Percentiles rank a stretch among this genome's conserved stretches.
Conservation (phyloP, 1,284 basidiomycete species). For the Ceratobasidium sp. region DNA sequence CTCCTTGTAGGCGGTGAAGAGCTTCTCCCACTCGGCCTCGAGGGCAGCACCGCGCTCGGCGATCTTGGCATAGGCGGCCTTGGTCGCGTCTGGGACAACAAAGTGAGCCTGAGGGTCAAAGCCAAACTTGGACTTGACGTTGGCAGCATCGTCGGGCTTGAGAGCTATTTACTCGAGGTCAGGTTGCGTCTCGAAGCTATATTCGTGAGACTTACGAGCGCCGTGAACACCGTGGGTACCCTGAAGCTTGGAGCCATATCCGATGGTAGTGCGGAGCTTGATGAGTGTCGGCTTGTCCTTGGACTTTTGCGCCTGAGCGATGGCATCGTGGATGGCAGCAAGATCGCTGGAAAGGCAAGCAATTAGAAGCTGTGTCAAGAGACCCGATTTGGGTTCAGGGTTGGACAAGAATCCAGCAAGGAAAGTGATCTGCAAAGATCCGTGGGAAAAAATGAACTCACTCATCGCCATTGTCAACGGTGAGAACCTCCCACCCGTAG, state of each 20-base stretch:
- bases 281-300: conserved; percentile 88
- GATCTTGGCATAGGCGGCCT: conserved; percentile 70
- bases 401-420: not conserved
- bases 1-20: conserved; percentile 74
- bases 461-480: conserved; percentile 82
- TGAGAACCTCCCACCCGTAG: conserved; percentile 94
- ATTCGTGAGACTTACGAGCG: conserved; percentile 62
- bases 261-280: conserved; percentile 88
- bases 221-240: conserved; percentile 95
- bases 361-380: conserved; percentile 18
- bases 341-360: conserved; percentile 65
- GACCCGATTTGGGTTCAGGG: conserved; percentile 23
- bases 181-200: conserved; percentile 34
- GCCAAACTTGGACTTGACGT: conserved; percentile 85
- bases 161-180: conserved; percentile 63
- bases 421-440: conserved; percentile 19
- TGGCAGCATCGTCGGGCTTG: conserved; percentile 88
- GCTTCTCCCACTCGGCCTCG: conserved; percentile 78
- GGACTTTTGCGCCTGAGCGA: conserved; percentile 77
- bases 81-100: conserved; percentile 78
- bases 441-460: conserved; percentile 38
- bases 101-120: conserved; percentile 84
- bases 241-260: conserved; percentile 90
- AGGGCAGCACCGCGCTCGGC: conserved; percentile 76
- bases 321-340: conserved; percentile 78